Evolutionary conservation across 495 filamentous ascomycete species (phyloP).

Genomic region (Margaritispora aquatica): DNA sequence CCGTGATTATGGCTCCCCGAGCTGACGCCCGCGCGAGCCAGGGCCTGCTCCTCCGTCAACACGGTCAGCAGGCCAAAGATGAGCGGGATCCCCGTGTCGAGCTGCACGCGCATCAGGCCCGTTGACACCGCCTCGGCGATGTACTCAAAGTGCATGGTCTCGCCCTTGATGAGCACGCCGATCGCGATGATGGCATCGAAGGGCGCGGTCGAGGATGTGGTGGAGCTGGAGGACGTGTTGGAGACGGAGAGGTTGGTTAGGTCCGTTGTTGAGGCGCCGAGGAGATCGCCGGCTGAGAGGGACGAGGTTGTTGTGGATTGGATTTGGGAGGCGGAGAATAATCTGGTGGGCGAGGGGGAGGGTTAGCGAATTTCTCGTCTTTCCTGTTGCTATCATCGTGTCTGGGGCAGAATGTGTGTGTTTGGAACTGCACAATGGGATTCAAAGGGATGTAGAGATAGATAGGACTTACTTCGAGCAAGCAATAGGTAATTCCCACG

Average conservation of each 20-base stretch:
- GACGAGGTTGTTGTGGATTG: conserved; percentile 64
- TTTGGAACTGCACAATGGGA: no score
- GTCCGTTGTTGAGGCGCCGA: conserved; percentile 59
- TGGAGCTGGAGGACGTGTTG: background rate
- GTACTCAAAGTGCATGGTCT: conserved; percentile 96
- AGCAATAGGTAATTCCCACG: conserved; percentile 59
- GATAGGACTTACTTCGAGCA: conserved; percentile 23
- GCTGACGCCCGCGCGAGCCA: conserved; percentile 72
- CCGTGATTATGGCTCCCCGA: conserved; percentile 72
- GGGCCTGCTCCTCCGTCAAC: conserved; percentile 79
- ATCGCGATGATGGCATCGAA: conserved; percentile 95
- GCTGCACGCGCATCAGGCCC: conserved; percentile 87
- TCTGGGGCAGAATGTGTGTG: no score
- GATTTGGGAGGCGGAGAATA: conserved; percentile 82
- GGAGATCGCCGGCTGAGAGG: conserved; percentile 65
- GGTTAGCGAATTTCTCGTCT: no score
- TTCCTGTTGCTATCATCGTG: no score
- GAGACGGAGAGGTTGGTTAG: conserved; percentile 30
- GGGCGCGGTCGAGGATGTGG: conserved; percentile 26
- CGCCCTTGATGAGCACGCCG: conserved; percentile 93
- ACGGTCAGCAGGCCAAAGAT: conserved; percentile 92
- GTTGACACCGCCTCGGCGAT: conserved; percentile 59
- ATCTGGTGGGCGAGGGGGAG: conserved; percentile 36
- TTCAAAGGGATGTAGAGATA: conserved; percentile 9
- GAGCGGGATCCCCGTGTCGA: conserved; percentile 82